These are phyloP conservation scores for Trypanosoma cruzi DNA, from an alignment of 208 protist species.

Conservation along the genomic window DNA sequence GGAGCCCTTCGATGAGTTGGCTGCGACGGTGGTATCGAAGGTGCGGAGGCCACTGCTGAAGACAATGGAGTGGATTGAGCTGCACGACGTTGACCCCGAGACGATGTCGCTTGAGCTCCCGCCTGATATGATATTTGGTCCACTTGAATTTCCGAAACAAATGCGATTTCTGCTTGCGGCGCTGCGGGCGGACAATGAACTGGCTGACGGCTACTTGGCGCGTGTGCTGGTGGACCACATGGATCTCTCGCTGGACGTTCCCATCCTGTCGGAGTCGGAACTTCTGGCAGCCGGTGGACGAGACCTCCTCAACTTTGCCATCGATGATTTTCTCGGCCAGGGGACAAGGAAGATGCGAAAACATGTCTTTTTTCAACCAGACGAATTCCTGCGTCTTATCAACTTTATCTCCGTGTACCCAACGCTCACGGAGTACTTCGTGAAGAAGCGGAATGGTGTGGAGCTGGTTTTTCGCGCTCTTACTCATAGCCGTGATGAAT, in stretches of 20 bases:
- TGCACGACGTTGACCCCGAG: constrained; percentile 89
- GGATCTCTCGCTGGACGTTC: constrained; percentile 86
- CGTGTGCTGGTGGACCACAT: constrained; percentile 87
- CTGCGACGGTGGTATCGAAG: constrained; percentile 67
- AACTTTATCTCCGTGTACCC: constrained; percentile 81
- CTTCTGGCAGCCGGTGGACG: constrained; percentile 64
- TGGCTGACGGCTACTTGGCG: constrained; percentile 88
- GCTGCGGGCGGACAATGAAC: constrained; percentile 86
- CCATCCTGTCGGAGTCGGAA: constrained; percentile 61
- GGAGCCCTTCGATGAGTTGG: constrained; percentile 89
- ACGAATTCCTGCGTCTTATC: constrained; percentile 85
- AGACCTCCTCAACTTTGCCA: constrained; percentile 77
- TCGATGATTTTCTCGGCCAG: constrained; percentile 80
- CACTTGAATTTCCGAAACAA: constrained; percentile 83
- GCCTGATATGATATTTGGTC: constrained; percentile 88
- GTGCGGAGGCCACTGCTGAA: constrained; percentile 81
- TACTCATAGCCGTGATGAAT: constrained; percentile 68
- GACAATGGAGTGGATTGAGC: constrained; percentile 90
- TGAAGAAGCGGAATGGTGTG: constrained; percentile 71
- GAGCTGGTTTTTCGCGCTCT: constrained; percentile 75
- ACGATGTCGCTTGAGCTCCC: constrained; percentile 89
- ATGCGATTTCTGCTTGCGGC: constrained; percentile 90
- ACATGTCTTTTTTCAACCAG: constrained; percentile 89
- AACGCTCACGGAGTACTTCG: constrained; percentile 70
- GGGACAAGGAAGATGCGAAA: constrained; percentile 50